A percentile compares a stretch with the other conserved stretches of the same genome.
Evolutionary conservation across 2,329 filamentous ascomycete genomes (phyloP).

Genomic region (Capronia coronata): DNA sequence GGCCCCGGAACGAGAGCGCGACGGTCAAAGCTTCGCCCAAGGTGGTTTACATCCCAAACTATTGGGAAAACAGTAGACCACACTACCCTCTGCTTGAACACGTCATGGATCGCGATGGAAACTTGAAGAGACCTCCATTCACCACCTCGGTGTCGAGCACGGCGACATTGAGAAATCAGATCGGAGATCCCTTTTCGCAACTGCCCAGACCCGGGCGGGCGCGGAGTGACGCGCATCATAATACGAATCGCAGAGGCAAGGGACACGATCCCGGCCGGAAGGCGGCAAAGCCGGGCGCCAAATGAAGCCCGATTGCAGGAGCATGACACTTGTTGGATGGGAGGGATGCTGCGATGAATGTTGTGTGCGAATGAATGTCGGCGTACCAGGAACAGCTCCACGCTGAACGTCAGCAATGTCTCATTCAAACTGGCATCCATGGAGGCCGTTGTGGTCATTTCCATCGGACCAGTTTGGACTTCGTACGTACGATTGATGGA

Average conservation of each 20-base stretch:
- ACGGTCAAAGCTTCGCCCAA: no score
- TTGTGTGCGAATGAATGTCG: no score
- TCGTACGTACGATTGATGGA: no score
- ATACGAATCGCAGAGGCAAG: background rate
- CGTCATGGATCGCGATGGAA: background rate
- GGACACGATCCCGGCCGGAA: background rate
- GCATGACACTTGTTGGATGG: no score
- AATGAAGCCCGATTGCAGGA: background rate
- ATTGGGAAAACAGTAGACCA: background rate
- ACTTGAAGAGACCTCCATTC: background rate
- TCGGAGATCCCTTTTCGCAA: background rate
- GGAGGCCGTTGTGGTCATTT: no score
- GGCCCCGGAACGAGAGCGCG: background rate
- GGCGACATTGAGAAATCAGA: background rate
- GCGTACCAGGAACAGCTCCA: no score
- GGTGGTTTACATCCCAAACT: background rate
- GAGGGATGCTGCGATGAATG: no score
- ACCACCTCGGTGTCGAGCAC: background rate
- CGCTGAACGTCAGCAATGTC: no score
- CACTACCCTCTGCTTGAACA: background rate
- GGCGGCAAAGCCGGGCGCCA: background rate
- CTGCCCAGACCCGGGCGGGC: no score
- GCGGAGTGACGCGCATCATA: no score
- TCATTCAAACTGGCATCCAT: no score
- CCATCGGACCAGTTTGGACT: no score